Evolutionary conservation across 2,329 filamentous ascomycete species (phyloP).

Genomic region (Hysterium pulicare): DNA sequence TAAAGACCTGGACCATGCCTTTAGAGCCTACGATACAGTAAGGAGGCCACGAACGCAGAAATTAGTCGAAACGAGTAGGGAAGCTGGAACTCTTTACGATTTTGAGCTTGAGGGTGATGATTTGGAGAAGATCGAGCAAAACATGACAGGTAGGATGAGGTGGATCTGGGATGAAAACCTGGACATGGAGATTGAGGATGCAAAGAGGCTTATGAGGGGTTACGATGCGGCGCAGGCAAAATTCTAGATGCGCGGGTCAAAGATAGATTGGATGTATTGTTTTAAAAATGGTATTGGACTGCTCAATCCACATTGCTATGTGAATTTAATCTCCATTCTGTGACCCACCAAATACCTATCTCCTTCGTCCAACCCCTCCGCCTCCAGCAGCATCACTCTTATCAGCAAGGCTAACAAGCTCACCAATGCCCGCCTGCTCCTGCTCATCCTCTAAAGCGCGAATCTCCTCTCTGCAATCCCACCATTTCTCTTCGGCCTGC

Average conservation of each 20-base stretch:
- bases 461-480: slow-evolving; percentile 95
- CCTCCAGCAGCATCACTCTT: slow-evolving; percentile 52
- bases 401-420: slow-evolving; percentile 85
- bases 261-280: too few relatives aligned
- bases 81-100: slow-evolving; percentile 35
- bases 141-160: slow-evolving; percentile 15
- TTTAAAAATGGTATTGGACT: too few relatives aligned
- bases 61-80: slow-evolving; percentile 38
- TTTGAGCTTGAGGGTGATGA: slow-evolving; percentile 22
- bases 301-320: too few relatives aligned
- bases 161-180: slow-evolving; percentile 28
- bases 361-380: slow-evolving; percentile 33
- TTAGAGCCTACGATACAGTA: slow-evolving; percentile 37
- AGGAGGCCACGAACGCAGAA: slow-evolving; percentile 39
- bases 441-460: slow-evolving; percentile 90
- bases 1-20: slow-evolving; percentile 27
- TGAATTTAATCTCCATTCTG: too few relatives aligned
- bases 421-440: slow-evolving; percentile 89
- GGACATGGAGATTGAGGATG: slow-evolving; percentile 18
- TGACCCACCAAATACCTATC: too few relatives aligned
- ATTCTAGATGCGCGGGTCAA: too few relatives aligned
- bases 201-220: background rate
- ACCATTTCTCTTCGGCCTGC: slow-evolving; percentile 94
- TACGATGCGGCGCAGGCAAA: background rate
- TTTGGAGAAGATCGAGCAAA: slow-evolving; percentile 18